Evolutionary conservation across 225 moss, liverwort and hornwort species (phyloP).

Genomic region (Straminergon stramineum): DNA sequence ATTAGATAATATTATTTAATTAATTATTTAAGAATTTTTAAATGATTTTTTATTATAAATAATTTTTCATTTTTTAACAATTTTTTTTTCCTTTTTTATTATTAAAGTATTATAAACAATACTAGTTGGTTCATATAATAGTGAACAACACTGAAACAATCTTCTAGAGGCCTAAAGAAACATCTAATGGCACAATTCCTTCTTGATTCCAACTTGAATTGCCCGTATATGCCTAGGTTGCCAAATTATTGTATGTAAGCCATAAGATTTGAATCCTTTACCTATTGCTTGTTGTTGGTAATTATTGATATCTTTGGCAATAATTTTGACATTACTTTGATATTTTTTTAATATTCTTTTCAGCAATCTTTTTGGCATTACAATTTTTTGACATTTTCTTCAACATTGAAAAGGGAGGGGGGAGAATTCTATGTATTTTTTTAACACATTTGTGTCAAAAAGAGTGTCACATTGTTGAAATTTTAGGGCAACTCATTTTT

Average conservation of each 20-base stretch:
- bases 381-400: not conserved
- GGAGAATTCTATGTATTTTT: not conserved
- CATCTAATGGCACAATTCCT: not conserved
- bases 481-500: not conserved
- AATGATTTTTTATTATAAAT: too few species aligned
- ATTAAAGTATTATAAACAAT: too few species aligned
- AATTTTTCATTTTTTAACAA: too few species aligned
- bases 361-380: not conserved
- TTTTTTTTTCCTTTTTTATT: too few species aligned
- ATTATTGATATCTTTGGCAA: not conserved
- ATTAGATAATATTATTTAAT: too few species aligned
- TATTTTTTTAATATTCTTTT: not conserved
- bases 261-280: not conserved
- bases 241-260: not conserved
- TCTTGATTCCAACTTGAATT: not conserved
- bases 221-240: accelerated
- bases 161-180: too few species aligned
- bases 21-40: too few species aligned
- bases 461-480: accelerated
- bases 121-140: too few species aligned
- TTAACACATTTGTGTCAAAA: not conserved
- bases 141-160: too few species aligned
- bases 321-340: not conserved
- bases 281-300: not conserved
- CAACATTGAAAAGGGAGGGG: not conserved